phyloP scores from a whole-genome alignment of 2,329 filamentous ascomycete species.

The Fusarium pseudocircinatum region DNA sequence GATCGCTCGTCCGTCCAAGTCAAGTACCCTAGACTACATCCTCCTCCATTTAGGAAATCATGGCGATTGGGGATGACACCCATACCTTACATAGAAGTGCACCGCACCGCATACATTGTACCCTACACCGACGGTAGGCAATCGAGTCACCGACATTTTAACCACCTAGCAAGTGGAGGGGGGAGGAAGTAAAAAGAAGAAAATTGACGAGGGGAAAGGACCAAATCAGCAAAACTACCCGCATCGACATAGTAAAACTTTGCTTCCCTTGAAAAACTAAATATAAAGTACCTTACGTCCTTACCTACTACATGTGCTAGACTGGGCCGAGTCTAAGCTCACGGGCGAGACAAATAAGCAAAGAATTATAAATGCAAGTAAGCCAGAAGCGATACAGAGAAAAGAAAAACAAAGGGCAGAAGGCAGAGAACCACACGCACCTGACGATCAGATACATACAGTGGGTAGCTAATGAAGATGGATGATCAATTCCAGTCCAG shows the following conservation, averaged over 20 bases:
- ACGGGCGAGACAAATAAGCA: conserved; percentile 10
- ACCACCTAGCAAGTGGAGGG: background rate
- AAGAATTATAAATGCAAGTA: background rate
- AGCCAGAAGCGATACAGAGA: background rate
- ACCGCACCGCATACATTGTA: background rate
- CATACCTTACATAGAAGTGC: background rate
- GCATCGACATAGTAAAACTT: background rate
- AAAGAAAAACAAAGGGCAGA: background rate
- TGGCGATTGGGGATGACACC: background rate
- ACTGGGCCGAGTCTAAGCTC: background rate
- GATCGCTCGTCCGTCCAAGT: background rate
- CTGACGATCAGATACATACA: background rate
- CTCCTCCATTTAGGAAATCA: background rate
- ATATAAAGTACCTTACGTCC: background rate
- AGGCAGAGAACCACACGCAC: background rate
- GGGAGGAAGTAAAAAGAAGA: background rate
- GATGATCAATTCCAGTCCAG: conserved; percentile 17
- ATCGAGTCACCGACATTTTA: background rate
- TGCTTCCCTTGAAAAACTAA: background rate
- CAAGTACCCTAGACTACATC: conserved; percentile 8
- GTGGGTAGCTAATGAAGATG: background rate
- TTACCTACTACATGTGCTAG: background rate
- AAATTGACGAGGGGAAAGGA: background rate
- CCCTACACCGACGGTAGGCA: background rate
- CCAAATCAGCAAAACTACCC: background rate